Conservation (phyloP, 2,329 filamentous ascomycete species). For the Colletotrichum zoysiae region DNA sequence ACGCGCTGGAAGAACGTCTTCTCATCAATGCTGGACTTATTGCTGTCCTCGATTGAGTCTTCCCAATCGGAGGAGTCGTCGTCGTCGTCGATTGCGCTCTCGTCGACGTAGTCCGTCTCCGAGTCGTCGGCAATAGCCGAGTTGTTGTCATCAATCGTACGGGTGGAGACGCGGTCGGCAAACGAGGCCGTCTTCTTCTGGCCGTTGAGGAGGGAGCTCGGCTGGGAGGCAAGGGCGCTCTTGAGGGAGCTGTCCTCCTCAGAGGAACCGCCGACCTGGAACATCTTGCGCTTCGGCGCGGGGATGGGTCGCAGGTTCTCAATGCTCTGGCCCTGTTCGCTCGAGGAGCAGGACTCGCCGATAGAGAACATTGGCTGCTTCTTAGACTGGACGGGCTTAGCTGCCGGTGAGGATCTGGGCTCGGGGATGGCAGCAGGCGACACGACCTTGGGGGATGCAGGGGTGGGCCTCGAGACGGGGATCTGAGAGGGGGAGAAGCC, state of each 20-base stretch:
- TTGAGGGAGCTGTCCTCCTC: constrained; percentile 84
- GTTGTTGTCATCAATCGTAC: constrained; percentile 71
- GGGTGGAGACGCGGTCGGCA: constrained; percentile 78
- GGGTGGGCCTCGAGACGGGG: constrained; percentile 59
- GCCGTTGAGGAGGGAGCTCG: constrained; percentile 54
- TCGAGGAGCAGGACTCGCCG: constrained; percentile 85
- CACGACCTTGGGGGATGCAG: constrained; percentile 62
- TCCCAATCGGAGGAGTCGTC: constrained; percentile 73
- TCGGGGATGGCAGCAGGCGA: constrained; percentile 71
- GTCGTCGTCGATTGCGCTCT: constrained; percentile 84
- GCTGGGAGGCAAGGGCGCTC: constrained; percentile 62
- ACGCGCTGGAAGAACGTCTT: constrained; percentile 88
- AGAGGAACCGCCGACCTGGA: constrained; percentile 70
- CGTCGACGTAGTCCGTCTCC: constrained; percentile 77
- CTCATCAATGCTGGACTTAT: constrained; percentile 85
- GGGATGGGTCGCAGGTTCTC: constrained; percentile 56
- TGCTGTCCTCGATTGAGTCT: constrained; percentile 82
- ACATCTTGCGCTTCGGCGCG: constrained; percentile 58
- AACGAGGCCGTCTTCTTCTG: constrained; percentile 87
- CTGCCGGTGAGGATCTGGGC: constrained; percentile 65
- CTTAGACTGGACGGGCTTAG: too few relatives aligned
- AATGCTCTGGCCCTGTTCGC: constrained; percentile 63
- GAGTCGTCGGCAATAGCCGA: constrained; percentile 64
- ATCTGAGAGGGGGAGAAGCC: constrained; percentile 86
- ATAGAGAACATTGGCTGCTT: constrained; percentile 76